These are phyloP conservation scores for Acanthamoeba castellanii DNA, from an alignment of 208 protist species.

Conservation along the genomic window DNA sequence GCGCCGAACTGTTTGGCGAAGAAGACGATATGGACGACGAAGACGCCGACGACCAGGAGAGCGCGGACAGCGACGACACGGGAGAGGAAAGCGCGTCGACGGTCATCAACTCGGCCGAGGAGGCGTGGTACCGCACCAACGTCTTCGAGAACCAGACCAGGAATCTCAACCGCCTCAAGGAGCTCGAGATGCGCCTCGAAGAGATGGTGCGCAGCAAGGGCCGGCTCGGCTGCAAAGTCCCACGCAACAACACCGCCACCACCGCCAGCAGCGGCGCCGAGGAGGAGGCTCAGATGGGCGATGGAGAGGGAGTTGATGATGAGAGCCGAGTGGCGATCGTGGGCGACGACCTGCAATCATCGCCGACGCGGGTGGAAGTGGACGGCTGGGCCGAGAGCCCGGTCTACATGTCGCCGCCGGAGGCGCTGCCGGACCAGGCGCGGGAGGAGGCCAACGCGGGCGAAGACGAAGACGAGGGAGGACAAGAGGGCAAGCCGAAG, in stretches of 20 bases:
- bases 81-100: background rate
- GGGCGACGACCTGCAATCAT: background rate
- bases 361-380: background rate
- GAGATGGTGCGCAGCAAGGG: conserved; percentile 32
- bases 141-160: conserved; percentile 29
- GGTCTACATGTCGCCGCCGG: background rate
- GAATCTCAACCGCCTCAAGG: conserved; percentile 24
- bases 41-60: background rate
- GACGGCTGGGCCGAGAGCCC: background rate
- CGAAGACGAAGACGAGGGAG: background rate
- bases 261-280: background rate
- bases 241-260: background rate
- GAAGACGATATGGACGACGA: background rate
- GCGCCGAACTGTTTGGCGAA: too few species aligned
- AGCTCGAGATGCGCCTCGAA: conserved; percentile 55
- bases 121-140: background rate
- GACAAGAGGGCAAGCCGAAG: conserved; percentile 6
- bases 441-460: background rate
- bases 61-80: background rate
- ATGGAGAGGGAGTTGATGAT: background rate
- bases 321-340: background rate
- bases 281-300: background rate
- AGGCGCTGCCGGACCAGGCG: background rate
- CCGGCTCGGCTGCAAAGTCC: background rate
- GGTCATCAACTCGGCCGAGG: background rate